Evolutionary conservation across 306 rosid species (phyloP).

Genomic region (Inga leiocalycina): DNA sequence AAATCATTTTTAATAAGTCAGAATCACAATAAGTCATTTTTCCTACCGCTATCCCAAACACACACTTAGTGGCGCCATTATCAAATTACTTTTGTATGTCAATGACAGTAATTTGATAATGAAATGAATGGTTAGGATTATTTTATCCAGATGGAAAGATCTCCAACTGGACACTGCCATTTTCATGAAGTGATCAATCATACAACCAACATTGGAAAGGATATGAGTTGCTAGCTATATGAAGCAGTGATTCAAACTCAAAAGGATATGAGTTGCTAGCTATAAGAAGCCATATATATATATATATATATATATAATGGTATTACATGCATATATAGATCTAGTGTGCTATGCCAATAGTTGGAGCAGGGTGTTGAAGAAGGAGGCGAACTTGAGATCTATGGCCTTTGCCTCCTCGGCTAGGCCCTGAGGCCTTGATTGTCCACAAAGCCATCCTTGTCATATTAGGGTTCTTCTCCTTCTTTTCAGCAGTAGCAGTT

Average conservation of each 20-base stretch:
- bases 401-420: slow-evolving; percentile 54
- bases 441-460: slow-evolving; percentile 30
- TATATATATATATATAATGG: background rate
- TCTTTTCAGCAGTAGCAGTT: background rate
- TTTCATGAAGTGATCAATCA: background rate
- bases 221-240: background rate
- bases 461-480: background rate
- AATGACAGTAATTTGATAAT: background rate
- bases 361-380: slow-evolving; percentile 42
- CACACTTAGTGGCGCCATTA: no score
- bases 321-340: background rate
- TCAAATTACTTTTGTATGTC: no score
- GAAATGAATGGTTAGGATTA: no score
- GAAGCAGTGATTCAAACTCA: background rate
- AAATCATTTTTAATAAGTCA: no score
- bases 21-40: no score
- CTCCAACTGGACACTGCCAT: background rate
- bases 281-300: background rate
- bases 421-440: slow-evolving; percentile 57
- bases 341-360: slow-evolving; percentile 42
- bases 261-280: background rate
- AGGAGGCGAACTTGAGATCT: background rate
- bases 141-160: background rate
- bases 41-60: no score
- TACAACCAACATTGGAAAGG: background rate